A percentile compares a stretch with the other conserved stretches of the same genome.
phyloP scores from a whole-genome alignment of 768 basidiomycete species.

The Cystobasidium tubakii region DNA sequence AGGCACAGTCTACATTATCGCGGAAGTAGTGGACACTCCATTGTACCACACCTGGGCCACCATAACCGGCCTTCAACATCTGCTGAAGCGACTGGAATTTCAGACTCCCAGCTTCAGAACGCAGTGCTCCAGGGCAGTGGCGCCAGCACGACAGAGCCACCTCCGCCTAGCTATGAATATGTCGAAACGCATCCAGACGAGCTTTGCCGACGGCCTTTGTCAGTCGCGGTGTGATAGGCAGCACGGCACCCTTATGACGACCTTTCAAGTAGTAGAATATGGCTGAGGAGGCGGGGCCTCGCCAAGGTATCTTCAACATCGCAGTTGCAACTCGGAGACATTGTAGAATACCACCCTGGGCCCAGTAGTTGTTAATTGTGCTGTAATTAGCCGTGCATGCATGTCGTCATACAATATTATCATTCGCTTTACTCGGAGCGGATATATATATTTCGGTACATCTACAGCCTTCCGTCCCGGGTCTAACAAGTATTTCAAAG shows the following conservation, averaged over 20 bases:
- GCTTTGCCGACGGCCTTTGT: background rate
- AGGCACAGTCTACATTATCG: slow-evolving; percentile 5
- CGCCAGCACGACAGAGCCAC: background rate
- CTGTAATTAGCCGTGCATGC: background rate
- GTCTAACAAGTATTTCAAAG: background rate
- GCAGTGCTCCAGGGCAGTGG: background rate
- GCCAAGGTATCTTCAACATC: too few relatives aligned
- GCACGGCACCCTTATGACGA: too few relatives aligned
- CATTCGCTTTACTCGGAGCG: background rate
- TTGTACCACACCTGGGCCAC: background rate
- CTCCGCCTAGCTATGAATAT: slow-evolving; percentile 19
- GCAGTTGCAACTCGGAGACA: too few relatives aligned
- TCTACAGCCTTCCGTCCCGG: background rate
- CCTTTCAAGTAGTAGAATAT: too few relatives aligned
- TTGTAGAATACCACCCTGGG: too few relatives aligned
- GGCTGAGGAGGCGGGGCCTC: too few relatives aligned
- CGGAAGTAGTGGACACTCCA: background rate
- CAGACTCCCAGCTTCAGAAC: background rate
- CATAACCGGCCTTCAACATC: background rate
- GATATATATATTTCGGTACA: background rate
- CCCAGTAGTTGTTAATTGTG: background rate
- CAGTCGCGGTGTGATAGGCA: slow-evolving; percentile 1
- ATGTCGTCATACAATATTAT: background rate
- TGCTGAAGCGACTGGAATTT: background rate
- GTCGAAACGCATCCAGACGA: slow-evolving; percentile 9